These are phyloP conservation scores for Daldinia childiae DNA, from an alignment of 495 filamentous ascomycete species.

Conservation along the genomic window DNA sequence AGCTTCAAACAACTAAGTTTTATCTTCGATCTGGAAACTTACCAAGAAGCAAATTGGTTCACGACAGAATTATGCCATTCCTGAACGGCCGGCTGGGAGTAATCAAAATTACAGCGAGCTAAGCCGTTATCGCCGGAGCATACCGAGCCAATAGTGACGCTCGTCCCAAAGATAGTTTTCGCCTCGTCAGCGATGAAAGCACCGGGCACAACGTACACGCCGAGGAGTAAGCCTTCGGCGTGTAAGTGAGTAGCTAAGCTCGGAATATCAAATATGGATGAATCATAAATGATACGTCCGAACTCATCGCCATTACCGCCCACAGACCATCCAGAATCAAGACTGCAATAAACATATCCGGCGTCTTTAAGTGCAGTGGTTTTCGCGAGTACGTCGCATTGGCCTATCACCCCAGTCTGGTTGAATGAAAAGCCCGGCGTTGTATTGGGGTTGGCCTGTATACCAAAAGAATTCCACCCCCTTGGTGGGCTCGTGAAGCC, in stretches of 20 bases:
- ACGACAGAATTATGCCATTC: constrained; percentile 48
- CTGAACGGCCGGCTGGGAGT: constrained; percentile 39
- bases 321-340: constrained; percentile 47
- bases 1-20: not conserved
- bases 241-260: constrained; percentile 39
- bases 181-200: constrained; percentile 36
- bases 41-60: constrained; percentile 40
- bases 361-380: constrained; percentile 28
- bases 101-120: constrained; percentile 45
- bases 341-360: constrained; percentile 41
- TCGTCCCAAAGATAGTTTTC: constrained; percentile 43
- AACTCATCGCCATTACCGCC: constrained; percentile 40
- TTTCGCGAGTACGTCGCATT: constrained; percentile 32
- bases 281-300: constrained; percentile 43
- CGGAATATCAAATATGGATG: constrained; percentile 36
- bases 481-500: constrained; percentile 32
- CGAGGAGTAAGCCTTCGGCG: constrained; percentile 39
- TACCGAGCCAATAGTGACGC: constrained; percentile 40
- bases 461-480: constrained; percentile 42
- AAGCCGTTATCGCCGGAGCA: constrained; percentile 41
- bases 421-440: constrained; percentile 31
- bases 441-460: constrained; percentile 31
- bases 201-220: constrained; percentile 46
- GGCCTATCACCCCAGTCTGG: constrained; percentile 33
- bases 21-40: not conserved